Evolutionary conservation across 179 eudicot species (phyloP).

Genomic region (Spinacia oleracea): DNA sequence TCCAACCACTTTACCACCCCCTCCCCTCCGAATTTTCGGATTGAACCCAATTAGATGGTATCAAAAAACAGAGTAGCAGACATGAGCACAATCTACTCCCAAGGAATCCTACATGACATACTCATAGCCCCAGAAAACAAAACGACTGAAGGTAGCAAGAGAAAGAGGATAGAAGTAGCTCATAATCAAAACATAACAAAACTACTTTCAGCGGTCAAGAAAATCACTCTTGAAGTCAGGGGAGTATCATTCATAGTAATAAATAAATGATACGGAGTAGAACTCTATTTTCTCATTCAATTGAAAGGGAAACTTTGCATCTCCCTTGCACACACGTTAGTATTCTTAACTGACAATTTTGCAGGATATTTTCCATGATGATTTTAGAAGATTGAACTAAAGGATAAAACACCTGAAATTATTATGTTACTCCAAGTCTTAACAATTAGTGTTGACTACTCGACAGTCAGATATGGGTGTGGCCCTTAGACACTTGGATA

Average conservation of each 20-base stretch:
- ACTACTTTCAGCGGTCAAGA: background rate
- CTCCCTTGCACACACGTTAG: background rate
- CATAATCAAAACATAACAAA: background rate
- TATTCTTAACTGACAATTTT: background rate
- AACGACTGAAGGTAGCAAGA: background rate
- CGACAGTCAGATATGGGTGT: no score
- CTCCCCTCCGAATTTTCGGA: background rate
- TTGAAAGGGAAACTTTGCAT: no score
- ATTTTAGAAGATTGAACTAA: background rate
- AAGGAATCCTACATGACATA: background rate
- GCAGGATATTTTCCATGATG: background rate
- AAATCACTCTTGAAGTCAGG: background rate
- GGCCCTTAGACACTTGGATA: no score
- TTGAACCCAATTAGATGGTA: background rate
- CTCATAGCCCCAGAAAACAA: background rate
- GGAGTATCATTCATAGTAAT: background rate
- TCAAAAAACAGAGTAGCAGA: no score
- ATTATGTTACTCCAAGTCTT: background rate
- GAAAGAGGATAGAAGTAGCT: background rate
- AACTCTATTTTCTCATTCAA: background rate
- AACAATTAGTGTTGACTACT: no score
- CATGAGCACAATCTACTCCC: background rate
- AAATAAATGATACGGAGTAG: background rate
- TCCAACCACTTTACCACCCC: background rate
- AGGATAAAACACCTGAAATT: background rate